Conservation (phyloP, 768 basidiomycete species). For the Russula foetens region DNA sequence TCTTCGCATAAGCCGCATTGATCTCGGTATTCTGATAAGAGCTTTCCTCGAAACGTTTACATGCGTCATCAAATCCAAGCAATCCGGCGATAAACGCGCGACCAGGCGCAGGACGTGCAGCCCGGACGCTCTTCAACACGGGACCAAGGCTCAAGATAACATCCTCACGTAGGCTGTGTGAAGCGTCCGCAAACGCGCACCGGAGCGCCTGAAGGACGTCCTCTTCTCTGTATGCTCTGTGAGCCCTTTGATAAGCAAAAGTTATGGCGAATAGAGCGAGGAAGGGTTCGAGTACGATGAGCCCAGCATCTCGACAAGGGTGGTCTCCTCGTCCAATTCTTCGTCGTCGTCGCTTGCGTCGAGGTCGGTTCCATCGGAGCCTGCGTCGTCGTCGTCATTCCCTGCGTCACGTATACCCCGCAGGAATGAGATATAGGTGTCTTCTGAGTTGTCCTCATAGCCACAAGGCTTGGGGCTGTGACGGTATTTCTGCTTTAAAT, state of each 20-base stretch:
- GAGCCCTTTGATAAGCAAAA: not conserved
- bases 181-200: conserved; percentile 7
- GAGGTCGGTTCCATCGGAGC: not conserved
- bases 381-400: not conserved
- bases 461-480: not conserved
- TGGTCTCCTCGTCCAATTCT: conserved; percentile 6
- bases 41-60: conserved; percentile 10
- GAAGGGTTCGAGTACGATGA: not conserved
- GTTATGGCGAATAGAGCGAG: too few relatives aligned
- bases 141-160: not conserved
- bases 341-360: not conserved
- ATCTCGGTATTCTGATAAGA: not conserved
- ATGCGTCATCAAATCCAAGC: conserved; percentile 12
- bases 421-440: not conserved
- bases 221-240: not conserved
- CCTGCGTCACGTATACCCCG: not conserved
- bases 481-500: not conserved
- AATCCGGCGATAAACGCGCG: conserved; percentile 3
- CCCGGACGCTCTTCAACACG: not conserved
- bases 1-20: not conserved
- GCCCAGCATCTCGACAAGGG: conserved; percentile 5
- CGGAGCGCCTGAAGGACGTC: not conserved
- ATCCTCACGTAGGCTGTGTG: not conserved
- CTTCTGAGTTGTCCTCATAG: not conserved
- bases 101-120: conserved; percentile 1